Evolutionary conservation across 768 basidiomycete species (phyloP).

Genomic region (Melanogaster broomeanus): DNA sequence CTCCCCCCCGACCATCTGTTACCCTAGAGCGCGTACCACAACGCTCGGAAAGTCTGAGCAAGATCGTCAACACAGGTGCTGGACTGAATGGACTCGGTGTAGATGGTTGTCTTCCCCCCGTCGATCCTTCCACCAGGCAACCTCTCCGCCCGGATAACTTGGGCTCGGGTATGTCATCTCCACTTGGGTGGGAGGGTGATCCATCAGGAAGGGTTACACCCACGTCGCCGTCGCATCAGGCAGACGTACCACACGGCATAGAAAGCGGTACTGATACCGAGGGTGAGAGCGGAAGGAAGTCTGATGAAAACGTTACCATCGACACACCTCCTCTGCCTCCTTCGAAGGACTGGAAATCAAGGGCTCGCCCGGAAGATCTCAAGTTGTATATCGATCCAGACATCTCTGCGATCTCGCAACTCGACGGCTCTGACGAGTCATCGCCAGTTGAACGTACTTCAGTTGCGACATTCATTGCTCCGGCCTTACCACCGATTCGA

Average conservation of each 20-base stretch:
- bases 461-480: slow-evolving; percentile 79
- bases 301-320: slow-evolving; percentile 24
- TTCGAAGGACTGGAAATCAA: slow-evolving; percentile 41
- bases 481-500: slow-evolving; percentile 87
- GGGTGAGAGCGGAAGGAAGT: slow-evolving; percentile 38
- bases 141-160: slow-evolving; percentile 19
- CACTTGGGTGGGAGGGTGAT: slow-evolving; percentile 22
- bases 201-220: slow-evolving; percentile 33
- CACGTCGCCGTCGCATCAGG: slow-evolving; percentile 60
- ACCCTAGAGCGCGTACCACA: slow-evolving; percentile 37
- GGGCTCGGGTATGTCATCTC: slow-evolving; percentile 20
- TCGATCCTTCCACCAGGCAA: slow-evolving; percentile 1
- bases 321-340: slow-evolving; percentile 44
- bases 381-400: slow-evolving; percentile 24
- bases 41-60: slow-evolving; percentile 34
- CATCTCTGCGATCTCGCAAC: slow-evolving; percentile 22
- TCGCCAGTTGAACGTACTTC: slow-evolving; percentile 68
- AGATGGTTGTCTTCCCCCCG: slow-evolving; percentile 15
- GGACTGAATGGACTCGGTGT: background rate
- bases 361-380: slow-evolving; percentile 29
- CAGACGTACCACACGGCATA: slow-evolving; percentile 70
- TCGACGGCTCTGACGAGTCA: slow-evolving; percentile 53
- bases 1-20: slow-evolving; percentile 25
- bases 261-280: slow-evolving; percentile 79
- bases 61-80: background rate